Base-by-base conservation (phyloP, 2,329 filamentous ascomycete genomes). In the Xylaria sp. region DNA sequence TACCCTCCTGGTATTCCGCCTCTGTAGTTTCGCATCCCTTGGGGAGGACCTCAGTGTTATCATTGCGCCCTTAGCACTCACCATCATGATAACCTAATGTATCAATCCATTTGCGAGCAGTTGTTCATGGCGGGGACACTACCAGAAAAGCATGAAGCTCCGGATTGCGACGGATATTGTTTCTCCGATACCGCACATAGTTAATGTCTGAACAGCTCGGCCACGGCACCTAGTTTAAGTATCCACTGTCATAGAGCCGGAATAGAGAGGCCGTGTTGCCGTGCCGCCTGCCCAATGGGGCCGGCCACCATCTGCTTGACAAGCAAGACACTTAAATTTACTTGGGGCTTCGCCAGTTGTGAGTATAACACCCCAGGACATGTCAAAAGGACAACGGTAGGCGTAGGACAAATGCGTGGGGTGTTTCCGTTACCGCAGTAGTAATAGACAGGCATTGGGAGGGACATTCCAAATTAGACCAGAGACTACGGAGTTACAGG, bases 381-480 rank as follows among this genome's bases (percentile, higher is more conserved):
- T 38, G 29, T 36, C 17, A 50, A 55, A 45, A 47, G 39, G 47
- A 53, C 20, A 44, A 33, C 38, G 25, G 22, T 25, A 22, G 22
- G 33, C 44, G 6, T 47, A 44, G 38, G 29, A 63, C 27, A 45
- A 29, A 13, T 13, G 10, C 53, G 47, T 62, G 49, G 60, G 31
- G 57, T 62, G 27, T 57, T 36, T 49, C 47, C 20, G 31, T 50
- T 59, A 31, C 61, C 17, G 33, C 33, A 62, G 42, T 62, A 62
- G 60, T 63, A 56, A 58, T 55, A 61, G 39, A 47, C 50, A 60
- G 53, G 66, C 63, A 63, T 60, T 22, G 47, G n/a, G 36, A 44
- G 20, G 42, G 51, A 56, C 63, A 66, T 66, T 66, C 59, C 66
- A 68, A 57, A 66, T 66, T 22, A 38, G 27, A 45, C n/a, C n/a